Base-by-base conservation (phyloP, 2,329 filamentous ascomycete species). In the Xylariaceae sp. region DNA sequence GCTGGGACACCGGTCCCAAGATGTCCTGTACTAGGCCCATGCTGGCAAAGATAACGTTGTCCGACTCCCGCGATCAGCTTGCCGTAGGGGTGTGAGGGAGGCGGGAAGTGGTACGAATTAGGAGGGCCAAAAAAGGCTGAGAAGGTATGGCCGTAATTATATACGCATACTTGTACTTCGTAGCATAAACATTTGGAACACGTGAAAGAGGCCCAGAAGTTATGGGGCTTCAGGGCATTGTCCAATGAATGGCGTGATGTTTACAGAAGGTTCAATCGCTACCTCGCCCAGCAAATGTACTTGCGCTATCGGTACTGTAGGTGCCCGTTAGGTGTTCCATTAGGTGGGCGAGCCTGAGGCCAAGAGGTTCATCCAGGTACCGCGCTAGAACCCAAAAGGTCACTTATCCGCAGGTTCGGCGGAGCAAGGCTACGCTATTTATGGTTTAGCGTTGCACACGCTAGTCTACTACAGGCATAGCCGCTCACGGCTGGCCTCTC, bases 21-120 rank as follows among this genome's bases (percentile, higher is more conserved):
- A 80, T 67, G 42, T 82, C 77, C 66, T 84, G 78, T 63, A 86
- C 65, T 67, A 85, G 58, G 70, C 84, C 83, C 83, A 86, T 86
- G 59, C 37, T 62, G 17, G 47, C 55, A 49, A 53, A 47, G 18
- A 50, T 56, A 37, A 56, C 15, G 57, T 60, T 53, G 48, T 62
- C 56, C 48, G 35, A 56, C 47, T 54, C 55, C 50, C 49, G 15
- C 44, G 44, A 44, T 49, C 15, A 18, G 15, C 35, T 45, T 53
- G 56, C 45, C 54, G 56, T 60, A 39, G n/a, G 8, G 37, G 11
- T 47, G 30, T 11, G 57, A 53, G 48, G n/a, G 34, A 45, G 15
- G 37, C 35, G 49, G 23, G n/a, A 30, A 53, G 8, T 58, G 17
- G 51, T 53, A 18, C 17, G 37, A 30, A 11, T n/a, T 51, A 51